These are phyloP conservation scores for Tranzscheliella williamsii DNA, from an alignment of 1,284 basidiomycete species.

Conservation along the genomic window DNA sequence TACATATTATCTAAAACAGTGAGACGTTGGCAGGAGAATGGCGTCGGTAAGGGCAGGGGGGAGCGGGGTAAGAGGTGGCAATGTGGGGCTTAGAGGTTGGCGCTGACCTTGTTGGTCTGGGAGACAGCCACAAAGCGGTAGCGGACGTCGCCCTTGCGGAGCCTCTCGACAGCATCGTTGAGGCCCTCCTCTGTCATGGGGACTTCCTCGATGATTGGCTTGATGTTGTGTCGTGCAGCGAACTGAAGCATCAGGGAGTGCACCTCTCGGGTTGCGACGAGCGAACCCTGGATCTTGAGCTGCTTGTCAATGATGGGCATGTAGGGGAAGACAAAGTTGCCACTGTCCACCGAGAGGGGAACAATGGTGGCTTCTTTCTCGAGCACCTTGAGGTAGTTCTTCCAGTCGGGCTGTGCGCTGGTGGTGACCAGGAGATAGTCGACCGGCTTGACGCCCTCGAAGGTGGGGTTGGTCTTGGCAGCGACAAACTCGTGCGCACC, in stretches of 20 bases:
- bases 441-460: constrained; percentile 50
- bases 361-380: constrained; percentile 46
- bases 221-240: constrained; percentile 39
- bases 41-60: no score
- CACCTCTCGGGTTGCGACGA: constrained; percentile 48
- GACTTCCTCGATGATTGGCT: constrained; percentile 54
- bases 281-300: constrained; percentile 45
- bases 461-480: constrained; percentile 46
- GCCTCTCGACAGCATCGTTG: constrained; percentile 47
- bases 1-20: no score
- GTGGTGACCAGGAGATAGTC: constrained; percentile 50
- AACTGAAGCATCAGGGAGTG: constrained; percentile 54
- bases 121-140: constrained; percentile 54
- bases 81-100: constrained; percentile 17
- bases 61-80: no score
- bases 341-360: constrained; percentile 44
- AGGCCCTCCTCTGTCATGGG: constrained; percentile 55
- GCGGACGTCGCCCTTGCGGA: constrained; percentile 53
- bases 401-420: constrained; percentile 54
- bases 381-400: constrained; percentile 45
- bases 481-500: constrained; percentile 52
- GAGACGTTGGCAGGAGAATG: no score
- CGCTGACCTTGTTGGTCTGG: constrained; percentile 29
- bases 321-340: constrained; percentile 45
- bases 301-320: constrained; percentile 45